A percentile compares a stretch with the other conserved stretches of the same genome.
Evolutionary conservation across 2,329 filamentous ascomycete species (phyloP).

Genomic region (Didymellaceae sp.): DNA sequence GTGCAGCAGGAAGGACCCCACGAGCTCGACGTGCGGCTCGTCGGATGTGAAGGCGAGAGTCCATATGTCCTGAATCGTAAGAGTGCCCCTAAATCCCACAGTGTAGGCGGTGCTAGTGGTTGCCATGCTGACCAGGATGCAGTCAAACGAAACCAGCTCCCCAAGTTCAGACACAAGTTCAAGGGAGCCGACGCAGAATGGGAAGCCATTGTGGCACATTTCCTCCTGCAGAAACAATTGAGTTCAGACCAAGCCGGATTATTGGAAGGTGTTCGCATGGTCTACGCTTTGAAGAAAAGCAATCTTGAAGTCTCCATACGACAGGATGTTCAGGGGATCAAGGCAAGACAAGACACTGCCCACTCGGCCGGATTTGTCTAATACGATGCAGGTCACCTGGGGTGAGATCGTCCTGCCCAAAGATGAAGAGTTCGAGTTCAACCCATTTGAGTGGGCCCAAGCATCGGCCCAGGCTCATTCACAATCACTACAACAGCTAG

Average conservation of each 20-base stretch:
- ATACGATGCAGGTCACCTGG: conserved; percentile 58
- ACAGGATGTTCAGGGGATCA: conserved; percentile 69
- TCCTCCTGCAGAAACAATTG: conserved; percentile 58
- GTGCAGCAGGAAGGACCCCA: conserved; percentile 59
- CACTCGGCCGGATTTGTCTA: conserved; percentile 13
- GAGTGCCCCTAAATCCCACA: conserved; percentile 40
- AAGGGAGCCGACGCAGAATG: conserved; percentile 63
- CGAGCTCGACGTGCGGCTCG: conserved; percentile 67
- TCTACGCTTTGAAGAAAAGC: conserved; percentile 63
- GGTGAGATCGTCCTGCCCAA: conserved; percentile 66
- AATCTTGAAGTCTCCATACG: conserved; percentile 68
- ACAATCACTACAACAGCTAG: conserved; percentile 55
- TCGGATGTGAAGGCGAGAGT: conserved; percentile 71
- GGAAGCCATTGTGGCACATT: conserved; percentile 64
- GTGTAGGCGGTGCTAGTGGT: too few relatives aligned
- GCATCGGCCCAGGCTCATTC: conserved; percentile 60
- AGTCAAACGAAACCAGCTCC: conserved; percentile 46
- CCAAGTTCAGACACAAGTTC: conserved; percentile 41
- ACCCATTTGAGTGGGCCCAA: conserved; percentile 74
- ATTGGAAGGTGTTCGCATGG: conserved; percentile 61
- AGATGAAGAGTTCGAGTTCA: conserved; percentile 65
- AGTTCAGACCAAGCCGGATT: conserved; percentile 55
- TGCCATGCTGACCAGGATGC: conserved; percentile 33
- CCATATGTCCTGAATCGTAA: conserved; percentile 66
- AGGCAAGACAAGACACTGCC: conserved; percentile 59